Evolutionary conservation across 2,329 filamentous ascomycete species (phyloP), one percentile per base, ranked within the genome.

Genomic region (Scedosporium minutisporum): DNA sequence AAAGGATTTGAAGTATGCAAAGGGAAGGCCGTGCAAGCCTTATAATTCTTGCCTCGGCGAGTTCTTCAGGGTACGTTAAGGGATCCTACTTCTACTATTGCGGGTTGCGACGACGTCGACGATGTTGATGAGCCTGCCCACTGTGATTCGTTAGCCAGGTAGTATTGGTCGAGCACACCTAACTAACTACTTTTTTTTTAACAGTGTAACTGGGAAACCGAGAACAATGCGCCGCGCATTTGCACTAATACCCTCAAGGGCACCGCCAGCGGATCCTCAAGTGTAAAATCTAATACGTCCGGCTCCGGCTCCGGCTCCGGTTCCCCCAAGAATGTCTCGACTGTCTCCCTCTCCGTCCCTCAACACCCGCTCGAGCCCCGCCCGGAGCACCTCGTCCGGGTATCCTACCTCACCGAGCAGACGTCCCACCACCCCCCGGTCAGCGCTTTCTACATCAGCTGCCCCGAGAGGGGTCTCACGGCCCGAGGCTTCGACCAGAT

Each of bases 1-100:
- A 66, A 99, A 99, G 75, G 95, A 99, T 75, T 75, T 99, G 75
- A 99, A 99, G 84, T 99, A 97, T 71, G 91, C 96, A 73, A 97
- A 97, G 79, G 93, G 93, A 64, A 96, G 93, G 79, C 95, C 95
- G 53, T 97, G 93, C 86, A 99, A 99, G 77, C 95, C 95, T 10
- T 99, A 99, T 79, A 99, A 99, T 76, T 97, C 93, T 58, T 93
- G 92, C 42, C 78, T 99, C 60, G 95, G 95, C 66, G 95, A 99
- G 78, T 99, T 99, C 78, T 99, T 99, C 78, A 85, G 92, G 77
- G 90, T 93, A 79, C 70, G 86, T 78, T 46, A 25, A 60, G 33
- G 44, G 21, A 63, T 51, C 51, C 18, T 4, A 16, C 2, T 27
- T 12, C 12, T 14, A 27, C 25, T 14, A 27, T 21, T n/a, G 21